Evolutionary conservation across 2,329 filamentous ascomycete genomes (phyloP).

Genomic region (Trichophyton benhamiae): DNA sequence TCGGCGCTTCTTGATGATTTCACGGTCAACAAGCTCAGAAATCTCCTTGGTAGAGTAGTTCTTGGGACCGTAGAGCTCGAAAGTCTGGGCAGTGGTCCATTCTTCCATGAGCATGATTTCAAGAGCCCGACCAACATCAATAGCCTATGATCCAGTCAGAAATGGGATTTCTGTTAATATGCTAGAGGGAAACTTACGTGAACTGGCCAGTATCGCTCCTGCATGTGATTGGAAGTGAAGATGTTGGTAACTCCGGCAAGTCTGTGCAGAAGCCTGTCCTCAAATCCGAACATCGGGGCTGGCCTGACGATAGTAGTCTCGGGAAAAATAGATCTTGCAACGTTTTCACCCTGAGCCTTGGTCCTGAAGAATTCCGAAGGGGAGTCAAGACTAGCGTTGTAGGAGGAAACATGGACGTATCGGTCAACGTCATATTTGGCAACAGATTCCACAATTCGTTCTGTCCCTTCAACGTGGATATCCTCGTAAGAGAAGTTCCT

Average conservation of each 20-base stretch:
- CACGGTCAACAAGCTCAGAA: conserved; percentile 72
- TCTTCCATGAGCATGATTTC: conserved; percentile 88
- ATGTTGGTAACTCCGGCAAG: conserved; percentile 70
- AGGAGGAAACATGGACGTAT: conserved; percentile 91
- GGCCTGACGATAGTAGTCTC: conserved; percentile 95
- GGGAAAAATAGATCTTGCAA: conserved; percentile 79
- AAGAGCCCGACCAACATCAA: conserved; percentile 79
- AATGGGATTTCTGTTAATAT: not conserved
- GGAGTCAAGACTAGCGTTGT: conserved; percentile 73
- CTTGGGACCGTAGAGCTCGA: conserved; percentile 85
- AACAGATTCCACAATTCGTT: conserved; percentile 84
- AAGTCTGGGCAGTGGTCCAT: conserved; percentile 78
- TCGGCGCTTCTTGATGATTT: conserved; percentile 79
- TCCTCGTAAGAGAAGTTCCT: conserved; percentile 91
- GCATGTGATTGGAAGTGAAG: conserved; percentile 85
- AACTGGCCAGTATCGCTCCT: conserved; percentile 80
- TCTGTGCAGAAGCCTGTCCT: conserved; percentile 80
- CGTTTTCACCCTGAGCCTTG: conserved; percentile 73
- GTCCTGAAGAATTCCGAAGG: conserved; percentile 80
- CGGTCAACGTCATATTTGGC: conserved; percentile 97
- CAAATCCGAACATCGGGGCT: conserved; percentile 85
- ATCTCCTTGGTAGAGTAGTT: conserved; percentile 85
- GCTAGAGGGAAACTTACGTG: conserved; percentile 50
- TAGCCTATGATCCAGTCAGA: conserved; percentile 44
- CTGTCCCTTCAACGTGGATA: conserved; percentile 82